phyloP scores from a whole-genome alignment of 2,329 filamentous ascomycete genomes.

The Cryphonectria radicalis region DNA sequence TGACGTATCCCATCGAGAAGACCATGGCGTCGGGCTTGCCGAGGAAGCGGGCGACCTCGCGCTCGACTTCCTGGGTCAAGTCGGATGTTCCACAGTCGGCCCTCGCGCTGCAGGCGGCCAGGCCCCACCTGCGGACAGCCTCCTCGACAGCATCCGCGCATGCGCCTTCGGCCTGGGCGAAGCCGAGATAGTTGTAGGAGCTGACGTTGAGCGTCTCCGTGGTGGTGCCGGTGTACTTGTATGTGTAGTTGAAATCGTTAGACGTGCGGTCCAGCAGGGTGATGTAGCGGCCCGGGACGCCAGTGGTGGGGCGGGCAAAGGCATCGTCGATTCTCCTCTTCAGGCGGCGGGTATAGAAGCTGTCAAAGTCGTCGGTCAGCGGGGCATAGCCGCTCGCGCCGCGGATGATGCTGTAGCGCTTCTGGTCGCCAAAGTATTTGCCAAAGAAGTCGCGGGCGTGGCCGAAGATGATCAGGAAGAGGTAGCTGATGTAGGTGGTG shows the following conservation, averaged over 20 bases:
- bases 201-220: slow-evolving; percentile 98
- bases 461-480: slow-evolving; percentile 92
- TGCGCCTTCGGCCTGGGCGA: slow-evolving; percentile 95
- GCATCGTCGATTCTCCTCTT: slow-evolving; percentile 97
- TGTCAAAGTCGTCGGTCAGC: slow-evolving; percentile 97
- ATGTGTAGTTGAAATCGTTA: slow-evolving; percentile 88
- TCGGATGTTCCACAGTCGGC: slow-evolving; percentile 86
- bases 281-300: slow-evolving; percentile 92
- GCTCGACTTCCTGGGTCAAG: slow-evolving; percentile 86
- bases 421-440: slow-evolving; percentile 87
- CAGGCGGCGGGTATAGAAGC: slow-evolving; percentile 91
- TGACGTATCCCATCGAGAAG: slow-evolving; percentile 98
- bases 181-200: slow-evolving; percentile 99
- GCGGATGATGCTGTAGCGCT: slow-evolving; percentile 80
- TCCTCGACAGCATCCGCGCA: slow-evolving; percentile 94
- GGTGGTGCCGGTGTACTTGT: slow-evolving; percentile 84
- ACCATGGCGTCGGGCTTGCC: slow-evolving; percentile 95
- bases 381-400: slow-evolving; percentile 89
- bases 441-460: slow-evolving; percentile 98
- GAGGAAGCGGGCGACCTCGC: slow-evolving; percentile 85
- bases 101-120: slow-evolving; percentile 80
- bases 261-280: slow-evolving; percentile 90
- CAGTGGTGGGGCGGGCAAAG: slow-evolving; percentile 89
- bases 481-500: slow-evolving; percentile 97
- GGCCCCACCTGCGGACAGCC: slow-evolving; percentile 80